Percentiles rank a stretch among this genome's conserved stretches.
Evolutionary conservation across 345 rosid genomes (phyloP).

Genomic region (Eucalyptus erythrocorys): DNA sequence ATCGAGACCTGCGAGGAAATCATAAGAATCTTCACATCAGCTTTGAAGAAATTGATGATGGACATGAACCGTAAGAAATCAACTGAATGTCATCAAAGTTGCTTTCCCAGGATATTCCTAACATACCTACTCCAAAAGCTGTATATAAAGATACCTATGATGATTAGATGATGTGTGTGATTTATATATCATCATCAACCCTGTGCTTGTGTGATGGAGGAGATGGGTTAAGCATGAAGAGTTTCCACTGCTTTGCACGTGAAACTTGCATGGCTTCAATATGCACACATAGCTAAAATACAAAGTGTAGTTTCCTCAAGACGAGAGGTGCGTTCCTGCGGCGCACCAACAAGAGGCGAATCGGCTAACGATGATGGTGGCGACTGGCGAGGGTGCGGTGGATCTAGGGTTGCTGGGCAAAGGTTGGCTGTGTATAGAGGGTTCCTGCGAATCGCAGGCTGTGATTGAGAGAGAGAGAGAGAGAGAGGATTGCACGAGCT

Average conservation of each 20-base stretch:
- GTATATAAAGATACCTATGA: background rate
- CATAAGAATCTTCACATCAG: background rate
- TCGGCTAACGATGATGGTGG: too few relatives aligned
- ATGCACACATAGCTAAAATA: background rate
- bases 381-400: too few relatives aligned
- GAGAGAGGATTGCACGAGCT: too few relatives aligned
- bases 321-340: too few relatives aligned
- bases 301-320: too few relatives aligned
- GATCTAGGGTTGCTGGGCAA: too few relatives aligned
- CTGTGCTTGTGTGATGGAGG: background rate
- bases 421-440: too few relatives aligned
- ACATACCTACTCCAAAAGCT: background rate
- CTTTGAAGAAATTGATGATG: background rate
- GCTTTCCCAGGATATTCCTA: background rate
- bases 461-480: too few relatives aligned
- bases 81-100: background rate
- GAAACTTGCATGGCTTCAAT: background rate
- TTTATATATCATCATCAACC: background rate
- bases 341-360: too few relatives aligned
- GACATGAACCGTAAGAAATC: background rate
- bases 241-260: background rate
- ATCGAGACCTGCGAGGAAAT: constrained; percentile 24
- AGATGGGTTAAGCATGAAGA: background rate
- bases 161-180: background rate
- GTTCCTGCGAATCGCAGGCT: too few relatives aligned